A percentile compares a stretch with the other conserved stretches of the same genome.
These are phyloP conservation scores for Crassisporium funariophilum DNA, from an alignment of 768 basidiomycete species.

Conservation along the genomic window DNA sequence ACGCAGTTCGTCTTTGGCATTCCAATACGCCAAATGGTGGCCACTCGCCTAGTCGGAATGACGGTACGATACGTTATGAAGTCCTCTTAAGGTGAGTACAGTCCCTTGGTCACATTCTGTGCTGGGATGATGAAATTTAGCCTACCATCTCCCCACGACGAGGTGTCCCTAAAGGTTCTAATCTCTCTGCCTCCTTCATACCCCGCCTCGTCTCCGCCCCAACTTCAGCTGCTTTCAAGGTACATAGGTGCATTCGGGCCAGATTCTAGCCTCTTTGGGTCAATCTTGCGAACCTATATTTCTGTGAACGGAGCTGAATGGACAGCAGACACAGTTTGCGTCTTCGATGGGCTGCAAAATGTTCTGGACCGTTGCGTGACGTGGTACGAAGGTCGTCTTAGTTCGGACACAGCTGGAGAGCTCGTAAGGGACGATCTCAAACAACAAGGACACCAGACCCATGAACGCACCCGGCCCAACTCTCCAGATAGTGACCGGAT, in stretches of 20 bases:
- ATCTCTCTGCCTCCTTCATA: conserved; percentile 65
- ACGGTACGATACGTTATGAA: conserved; percentile 62
- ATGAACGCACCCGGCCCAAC: neutral
- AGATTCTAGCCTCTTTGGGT: conserved; percentile 73
- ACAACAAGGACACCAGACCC: conserved; percentile 14
- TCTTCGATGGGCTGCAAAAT: conserved; percentile 85
- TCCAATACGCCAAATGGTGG: conserved; percentile 30
- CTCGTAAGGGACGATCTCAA: conserved; percentile 55
- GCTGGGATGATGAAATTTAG: conserved; percentile 37
- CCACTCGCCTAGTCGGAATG: conserved; percentile 15
- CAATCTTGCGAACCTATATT: conserved; percentile 78
- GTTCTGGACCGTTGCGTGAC: conserved; percentile 63
- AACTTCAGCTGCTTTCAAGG: conserved; percentile 81
- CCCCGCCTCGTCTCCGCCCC: conserved; percentile 70
- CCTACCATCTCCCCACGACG: conserved; percentile 55
- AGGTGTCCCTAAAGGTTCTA: conserved; percentile 52
- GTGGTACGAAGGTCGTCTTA: conserved; percentile 76
- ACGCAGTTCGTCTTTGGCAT: conserved; percentile 62
- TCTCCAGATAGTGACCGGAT: conserved; percentile 8
- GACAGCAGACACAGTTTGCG: conserved; percentile 70
- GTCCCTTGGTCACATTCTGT: conserved; percentile 6
- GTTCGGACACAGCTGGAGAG: conserved; percentile 54
- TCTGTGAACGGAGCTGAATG: conserved; percentile 79
- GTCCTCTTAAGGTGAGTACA: conserved; percentile 60
- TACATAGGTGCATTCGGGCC: conserved; percentile 83